Evolutionary conservation across 768 basidiomycete species (phyloP).

Genomic region (Cyclocybe cylindracea): DNA sequence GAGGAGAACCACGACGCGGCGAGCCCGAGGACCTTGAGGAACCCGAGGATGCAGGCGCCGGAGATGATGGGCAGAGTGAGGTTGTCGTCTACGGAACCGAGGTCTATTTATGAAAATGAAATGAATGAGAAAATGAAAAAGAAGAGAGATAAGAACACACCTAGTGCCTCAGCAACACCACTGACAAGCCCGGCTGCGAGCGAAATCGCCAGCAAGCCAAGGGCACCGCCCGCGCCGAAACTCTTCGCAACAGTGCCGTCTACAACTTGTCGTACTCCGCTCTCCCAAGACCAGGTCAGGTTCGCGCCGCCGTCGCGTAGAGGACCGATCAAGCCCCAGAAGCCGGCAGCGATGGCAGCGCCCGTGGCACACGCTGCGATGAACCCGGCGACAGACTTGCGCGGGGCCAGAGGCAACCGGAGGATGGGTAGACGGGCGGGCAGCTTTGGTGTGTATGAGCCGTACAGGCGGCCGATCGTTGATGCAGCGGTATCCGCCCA

Average conservation of each 20-base stretch:
- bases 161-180: slow-evolving; percentile 87
- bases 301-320: slow-evolving; percentile 34
- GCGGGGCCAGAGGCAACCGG: slow-evolving; percentile 70
- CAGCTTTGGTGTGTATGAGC: slow-evolving; percentile 60
- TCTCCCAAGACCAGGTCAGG: slow-evolving; percentile 59
- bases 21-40: slow-evolving; percentile 40
- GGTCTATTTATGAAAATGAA: slow-evolving; percentile 46
- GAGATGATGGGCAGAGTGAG: slow-evolving; percentile 87
- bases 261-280: slow-evolving; percentile 40
- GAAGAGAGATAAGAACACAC: slow-evolving; percentile 43
- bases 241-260: slow-evolving; percentile 12
- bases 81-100: slow-evolving; percentile 87
- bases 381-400: slow-evolving; percentile 87
- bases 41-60: slow-evolving; percentile 57
- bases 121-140: slow-evolving; percentile 2
- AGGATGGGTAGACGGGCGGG: slow-evolving; percentile 41
- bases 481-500: slow-evolving; percentile 97
- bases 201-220: slow-evolving; percentile 57
- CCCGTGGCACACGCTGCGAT: slow-evolving; percentile 77
- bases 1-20: slow-evolving; percentile 26
- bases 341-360: slow-evolving; percentile 60
- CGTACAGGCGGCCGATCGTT: slow-evolving; percentile 86
- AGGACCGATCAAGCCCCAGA: slow-evolving; percentile 70
- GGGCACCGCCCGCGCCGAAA: slow-evolving; percentile 36
- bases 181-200: slow-evolving; percentile 75